Evolutionary conservation across 2,329 filamentous ascomycete species (phyloP).

Genomic region (Sarocladium kiliense): DNA sequence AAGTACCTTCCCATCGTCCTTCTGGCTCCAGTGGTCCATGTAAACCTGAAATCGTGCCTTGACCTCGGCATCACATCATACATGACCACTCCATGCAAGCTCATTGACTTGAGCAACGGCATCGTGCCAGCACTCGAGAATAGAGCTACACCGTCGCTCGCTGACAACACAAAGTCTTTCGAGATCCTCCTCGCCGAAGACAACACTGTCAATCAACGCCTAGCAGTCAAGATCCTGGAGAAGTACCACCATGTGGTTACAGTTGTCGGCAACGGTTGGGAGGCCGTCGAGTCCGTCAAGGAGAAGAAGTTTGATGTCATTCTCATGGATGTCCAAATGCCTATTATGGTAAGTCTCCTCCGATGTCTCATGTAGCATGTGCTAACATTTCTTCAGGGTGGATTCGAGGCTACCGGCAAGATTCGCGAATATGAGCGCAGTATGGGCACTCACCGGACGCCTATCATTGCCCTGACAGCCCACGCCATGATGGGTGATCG

Average conservation of each 20-base stretch:
- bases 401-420: conserved; percentile 94
- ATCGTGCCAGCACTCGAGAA: conserved; percentile 95
- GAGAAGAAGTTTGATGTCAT: conserved; percentile 92
- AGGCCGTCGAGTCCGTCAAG: conserved; percentile 90
- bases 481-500: conserved; percentile 98
- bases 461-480: conserved; percentile 93
- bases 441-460: conserved; percentile 74
- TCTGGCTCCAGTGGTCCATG: conserved; percentile 80
- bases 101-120: conserved; percentile 91
- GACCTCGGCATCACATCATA: conserved; percentile 98
- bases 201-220: conserved; percentile 92
- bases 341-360: conserved; percentile 77
- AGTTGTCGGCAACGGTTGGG: conserved; percentile 90
- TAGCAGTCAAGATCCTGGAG: conserved; percentile 94
- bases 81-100: conserved; percentile 93
- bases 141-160: conserved; percentile 81
- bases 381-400: conserved; percentile 58
- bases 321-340: conserved; percentile 99
- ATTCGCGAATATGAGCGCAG: conserved; percentile 92
- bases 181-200: conserved; percentile 94
- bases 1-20: conserved; percentile 97
- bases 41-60: conserved; percentile 87
- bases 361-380: conserved; percentile 6
- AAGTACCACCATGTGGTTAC: conserved; percentile 92
- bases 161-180: conserved; percentile 92